phyloP scores from a whole-genome alignment of 371 early-diverging fungal genomes.

The Rhizomucor pusillus region DNA sequence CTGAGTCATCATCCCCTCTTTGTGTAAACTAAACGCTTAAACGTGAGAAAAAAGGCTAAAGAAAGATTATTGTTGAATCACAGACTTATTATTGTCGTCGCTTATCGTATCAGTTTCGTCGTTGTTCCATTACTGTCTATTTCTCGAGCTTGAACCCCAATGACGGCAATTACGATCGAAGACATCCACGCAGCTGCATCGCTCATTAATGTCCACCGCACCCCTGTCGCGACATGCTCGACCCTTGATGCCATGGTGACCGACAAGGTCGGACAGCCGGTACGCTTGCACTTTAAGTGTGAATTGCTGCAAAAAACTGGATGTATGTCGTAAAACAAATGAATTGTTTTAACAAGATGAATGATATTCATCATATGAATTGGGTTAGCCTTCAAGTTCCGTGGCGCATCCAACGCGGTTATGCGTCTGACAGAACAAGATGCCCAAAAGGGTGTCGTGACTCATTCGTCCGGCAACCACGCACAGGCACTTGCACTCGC shows the following conservation, averaged over 20 bases:
- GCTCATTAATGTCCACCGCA: slow-evolving; percentile 45
- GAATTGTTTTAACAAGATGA: neutral
- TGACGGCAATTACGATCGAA: slow-evolving; percentile 17
- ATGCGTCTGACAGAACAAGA: slow-evolving; percentile 22
- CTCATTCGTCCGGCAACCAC: slow-evolving; percentile 51
- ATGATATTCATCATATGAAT: neutral
- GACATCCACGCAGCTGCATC: slow-evolving; percentile 44
- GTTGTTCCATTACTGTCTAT: too few species aligned
- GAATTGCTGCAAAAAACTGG: slow-evolving; percentile 60
- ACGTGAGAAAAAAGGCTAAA: too few species aligned
- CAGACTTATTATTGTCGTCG: too few species aligned
- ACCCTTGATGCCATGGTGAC: slow-evolving; percentile 31
- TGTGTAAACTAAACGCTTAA: too few species aligned
- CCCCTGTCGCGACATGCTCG: slow-evolving; percentile 48
- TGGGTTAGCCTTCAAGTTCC: slow-evolving; percentile 54
- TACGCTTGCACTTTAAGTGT: slow-evolving; percentile 55
- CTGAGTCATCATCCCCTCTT: too few species aligned
- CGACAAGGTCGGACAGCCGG: slow-evolving; percentile 5
- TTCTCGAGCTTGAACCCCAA: too few species aligned
- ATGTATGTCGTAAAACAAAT: slow-evolving; percentile 35
- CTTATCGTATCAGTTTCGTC: too few species aligned
- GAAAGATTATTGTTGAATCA: too few species aligned
- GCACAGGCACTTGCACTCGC: slow-evolving; percentile 52
- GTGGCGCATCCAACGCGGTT: slow-evolving; percentile 58
- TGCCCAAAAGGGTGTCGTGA: slow-evolving; percentile 40